A percentile compares a stretch with the other conserved stretches of the same genome.
Conservation (phyloP, 805 yeast species). For the Candida silvicultrix region DNA sequence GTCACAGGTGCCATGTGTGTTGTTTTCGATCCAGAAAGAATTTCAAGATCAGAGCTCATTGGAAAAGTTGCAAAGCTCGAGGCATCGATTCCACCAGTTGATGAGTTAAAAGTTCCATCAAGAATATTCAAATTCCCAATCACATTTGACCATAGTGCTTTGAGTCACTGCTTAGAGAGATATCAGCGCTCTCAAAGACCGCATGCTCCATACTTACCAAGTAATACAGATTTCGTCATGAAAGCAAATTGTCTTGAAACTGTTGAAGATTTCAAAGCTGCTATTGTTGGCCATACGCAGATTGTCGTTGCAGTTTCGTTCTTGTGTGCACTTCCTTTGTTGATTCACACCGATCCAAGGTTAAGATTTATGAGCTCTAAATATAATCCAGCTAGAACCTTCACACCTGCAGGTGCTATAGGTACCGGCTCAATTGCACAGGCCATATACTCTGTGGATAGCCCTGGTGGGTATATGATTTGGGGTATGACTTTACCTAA, state of each 20-base stretch:
- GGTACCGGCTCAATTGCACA: conserved; percentile 25
- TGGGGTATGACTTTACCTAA: conserved; percentile 27
- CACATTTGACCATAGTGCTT: conserved; percentile 21
- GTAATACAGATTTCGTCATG: conserved; percentile 22
- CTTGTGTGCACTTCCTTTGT: conserved; percentile 23
- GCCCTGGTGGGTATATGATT: conserved; percentile 28
- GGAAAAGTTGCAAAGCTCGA: conserved; percentile 16
- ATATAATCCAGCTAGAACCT: conserved; percentile 27
- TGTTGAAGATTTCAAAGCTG: conserved; percentile 20
- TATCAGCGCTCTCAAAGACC: conserved; percentile 25
- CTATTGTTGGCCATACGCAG: conserved; percentile 19
- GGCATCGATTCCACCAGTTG: conserved; percentile 19
- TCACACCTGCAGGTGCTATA: conserved; percentile 25
- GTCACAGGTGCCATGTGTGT: conserved; percentile 21
- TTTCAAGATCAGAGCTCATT: conserved; percentile 11
- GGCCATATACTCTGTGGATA: conserved; percentile 23
- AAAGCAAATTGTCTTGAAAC: conserved; percentile 21
- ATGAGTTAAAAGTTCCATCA: conserved; percentile 22
- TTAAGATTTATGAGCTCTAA: conserved; percentile 17
- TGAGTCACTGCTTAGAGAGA: conserved; percentile 20
- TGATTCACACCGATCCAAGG: conserved; percentile 26
- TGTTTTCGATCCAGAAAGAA: conserved; percentile 16
- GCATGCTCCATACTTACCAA: conserved; percentile 26
- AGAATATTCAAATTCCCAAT: conserved; percentile 20
- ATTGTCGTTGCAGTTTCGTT: conserved; percentile 25